A percentile compares a stretch with the other conserved stretches of the same genome.
Evolutionary conservation across 148 eudicot species (phyloP).

Genomic region (Nepenthes mirabilis): DNA sequence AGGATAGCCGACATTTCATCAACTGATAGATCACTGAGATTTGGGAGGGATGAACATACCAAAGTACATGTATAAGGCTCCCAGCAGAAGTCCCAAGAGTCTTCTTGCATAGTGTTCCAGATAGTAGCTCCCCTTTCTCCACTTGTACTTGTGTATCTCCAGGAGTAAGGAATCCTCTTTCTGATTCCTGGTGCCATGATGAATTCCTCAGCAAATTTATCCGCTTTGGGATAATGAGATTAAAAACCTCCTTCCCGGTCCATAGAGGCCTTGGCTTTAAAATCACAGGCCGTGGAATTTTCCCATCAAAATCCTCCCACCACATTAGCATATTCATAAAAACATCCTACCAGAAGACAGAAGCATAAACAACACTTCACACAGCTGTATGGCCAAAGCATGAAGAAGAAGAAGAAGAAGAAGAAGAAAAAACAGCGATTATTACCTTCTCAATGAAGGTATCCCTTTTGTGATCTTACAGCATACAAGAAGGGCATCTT

Average conservation of each 20-base stretch:
- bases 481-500: slow-evolving; percentile 92
- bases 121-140: slow-evolving; percentile 80
- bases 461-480: slow-evolving; percentile 93
- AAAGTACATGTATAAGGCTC: slow-evolving; percentile 94
- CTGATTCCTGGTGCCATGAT: slow-evolving; percentile 84
- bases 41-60: slow-evolving; percentile 24
- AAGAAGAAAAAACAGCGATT: neutral
- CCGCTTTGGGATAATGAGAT: slow-evolving; percentile 95
- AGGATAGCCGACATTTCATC: no score
- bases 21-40: neutral
- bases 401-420: neutral
- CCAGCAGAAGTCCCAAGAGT: slow-evolving; percentile 85
- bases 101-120: slow-evolving; percentile 95
- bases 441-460: slow-evolving; percentile 95
- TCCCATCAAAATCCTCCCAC: slow-evolving; percentile 99
- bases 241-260: slow-evolving; percentile 98
- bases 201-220: slow-evolving; percentile 78
- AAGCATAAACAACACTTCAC: neutral
- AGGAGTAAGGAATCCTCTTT: slow-evolving; percentile 71
- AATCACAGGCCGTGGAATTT: slow-evolving; percentile 88
- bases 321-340: slow-evolving; percentile 97
- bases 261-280: slow-evolving; percentile 97
- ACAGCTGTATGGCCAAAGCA: neutral
- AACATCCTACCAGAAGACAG: slow-evolving; percentile 54
- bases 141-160: slow-evolving; percentile 91